Evolutionary conservation across 2,329 filamentous ascomycete genomes (phyloP).

Genomic region (Triangularia setosa): DNA sequence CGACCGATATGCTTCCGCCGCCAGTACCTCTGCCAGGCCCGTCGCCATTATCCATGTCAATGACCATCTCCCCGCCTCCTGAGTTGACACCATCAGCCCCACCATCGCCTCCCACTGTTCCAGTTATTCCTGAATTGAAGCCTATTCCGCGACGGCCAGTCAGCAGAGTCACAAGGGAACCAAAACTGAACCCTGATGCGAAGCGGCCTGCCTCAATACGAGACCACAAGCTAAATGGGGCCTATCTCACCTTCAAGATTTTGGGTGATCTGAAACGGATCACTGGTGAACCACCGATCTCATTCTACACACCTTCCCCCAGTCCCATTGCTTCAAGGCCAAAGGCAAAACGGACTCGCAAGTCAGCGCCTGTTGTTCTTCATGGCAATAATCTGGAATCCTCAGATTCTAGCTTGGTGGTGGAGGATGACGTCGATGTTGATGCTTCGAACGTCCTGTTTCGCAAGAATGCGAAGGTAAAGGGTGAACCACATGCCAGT

Average conservation of each 20-base stretch:
- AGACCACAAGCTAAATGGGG: conserved; percentile 44
- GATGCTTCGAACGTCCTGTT: neutral
- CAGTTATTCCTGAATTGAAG: conserved; percentile 3
- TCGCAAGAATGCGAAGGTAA: neutral
- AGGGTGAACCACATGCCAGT: neutral
- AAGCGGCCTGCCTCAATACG: conserved; percentile 41
- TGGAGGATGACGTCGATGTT: neutral
- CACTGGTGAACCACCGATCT: conserved; percentile 24
- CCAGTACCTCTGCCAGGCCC: neutral
- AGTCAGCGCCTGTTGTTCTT: conserved; percentile 24
- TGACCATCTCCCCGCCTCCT: neutral
- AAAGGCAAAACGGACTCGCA: conserved; percentile 21
- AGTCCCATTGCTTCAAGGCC: conserved; percentile 2
- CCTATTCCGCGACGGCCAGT: conserved; percentile 5
- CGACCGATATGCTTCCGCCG: neutral
- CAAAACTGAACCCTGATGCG: conserved; percentile 31
- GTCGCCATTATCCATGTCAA: neutral
- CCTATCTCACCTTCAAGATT: conserved; percentile 43
- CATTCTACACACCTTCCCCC: conserved; percentile 5
- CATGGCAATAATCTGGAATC: neutral
- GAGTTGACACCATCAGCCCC: conserved; percentile 3
- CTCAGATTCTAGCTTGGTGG: neutral
- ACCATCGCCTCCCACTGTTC: neutral
- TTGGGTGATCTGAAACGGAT: conserved; percentile 35
- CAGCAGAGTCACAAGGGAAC: conserved; percentile 22